Base-by-base conservation (phyloP, 2,329 filamentous ascomycete species). In the Aspergillus pseudoterreus region DNA sequence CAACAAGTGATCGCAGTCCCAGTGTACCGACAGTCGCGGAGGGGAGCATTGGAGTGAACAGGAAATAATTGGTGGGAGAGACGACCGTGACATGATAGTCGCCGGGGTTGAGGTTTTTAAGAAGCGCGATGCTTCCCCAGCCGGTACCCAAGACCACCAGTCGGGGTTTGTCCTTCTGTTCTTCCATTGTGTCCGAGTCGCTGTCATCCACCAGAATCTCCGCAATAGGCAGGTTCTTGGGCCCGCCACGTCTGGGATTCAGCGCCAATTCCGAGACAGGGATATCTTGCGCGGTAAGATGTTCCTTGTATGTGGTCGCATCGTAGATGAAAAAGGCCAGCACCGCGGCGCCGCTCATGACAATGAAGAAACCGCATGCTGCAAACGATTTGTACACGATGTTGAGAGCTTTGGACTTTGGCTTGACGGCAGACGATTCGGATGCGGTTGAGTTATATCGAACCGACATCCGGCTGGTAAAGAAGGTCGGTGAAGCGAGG, bases 31-130 rank as follows among this genome's bases (percentile, higher is more conserved):
- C 94, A 0, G 95, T 99, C 6, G 94, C 95, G 32, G 91, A 96
- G 1, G 94, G 94, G 41, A 99, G 79, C 92, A 99, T 97, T 0
- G 94, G 94, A 2, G 94, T 99, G 71, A 99, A 99, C 30, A 99
- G 76, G 74, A 99, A 99, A 75, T 97, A 96, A 65, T 97, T 97
- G 33, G 88, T 88, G 0, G 94, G 92, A 11, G 91, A 95, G 41
- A 99, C 87, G 36, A 99, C 87, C 4, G 92, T 97, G 60, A 99
- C 86, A 71, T 99, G 92, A 68, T 96, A 99, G 62, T 96, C 90
- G 11, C 92, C 90, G 0, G 91, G 86, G 56, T 92, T 88, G 56
- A 99, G 74, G 56, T 90, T 87, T 75, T 99, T 99, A 60, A 99
- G 75, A 53, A 99, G 76, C 4, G 92, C 90, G 54, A 99, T 88